Evolutionary conservation across 305 asterid species (phyloP), one percentile per base, ranked within the genome.

Genomic region (Fraxinus dipetala): DNA sequence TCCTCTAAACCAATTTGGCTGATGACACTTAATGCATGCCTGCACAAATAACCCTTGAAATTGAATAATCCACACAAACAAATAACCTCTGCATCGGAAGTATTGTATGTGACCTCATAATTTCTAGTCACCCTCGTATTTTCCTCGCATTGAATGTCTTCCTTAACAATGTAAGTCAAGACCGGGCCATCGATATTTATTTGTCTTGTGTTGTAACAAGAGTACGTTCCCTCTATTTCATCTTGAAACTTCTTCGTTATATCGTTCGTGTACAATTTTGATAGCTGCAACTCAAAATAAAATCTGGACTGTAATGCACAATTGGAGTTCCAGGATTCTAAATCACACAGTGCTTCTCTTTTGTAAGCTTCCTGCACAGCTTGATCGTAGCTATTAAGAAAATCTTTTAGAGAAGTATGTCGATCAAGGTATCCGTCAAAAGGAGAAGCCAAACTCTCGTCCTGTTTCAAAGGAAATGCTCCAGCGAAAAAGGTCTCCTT

Each of bases 21-120:
- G 54, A 91, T 75, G 40, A 91, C 90, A 84, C 89, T 74, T 11
- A 89, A 84, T 16, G 87, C 87, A 80, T 91, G 93, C 83, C 93
- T 90, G 85, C 93, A 89, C 81, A 91, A 81, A 82, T 89, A 91
- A 14, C 92, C 95, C 85, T 84, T 87, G 32, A 89, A 83, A 84
- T 84, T 90, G 91, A 91, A 91, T 38, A 91, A 73, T 0, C 83
- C 91, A 72, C 95, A 91, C 5, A 10, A 72, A 69, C 93, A 91
- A 7, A 84, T 28, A 77, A 87, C 72, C 31, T 90, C 91, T 9
- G 85, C 79, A 78, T 81, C 89, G 11, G 73, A 79, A 35, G 85
- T 78, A 67, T 89, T 89, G 83, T 85, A 91, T 1, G 54, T 79
- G 81, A 90, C 95, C 87, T 89, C 90, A 5, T 87, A 90, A 6